Evolutionary conservation across 148 eudicot genomes (phyloP).

Genomic region (Spergularia marina): DNA sequence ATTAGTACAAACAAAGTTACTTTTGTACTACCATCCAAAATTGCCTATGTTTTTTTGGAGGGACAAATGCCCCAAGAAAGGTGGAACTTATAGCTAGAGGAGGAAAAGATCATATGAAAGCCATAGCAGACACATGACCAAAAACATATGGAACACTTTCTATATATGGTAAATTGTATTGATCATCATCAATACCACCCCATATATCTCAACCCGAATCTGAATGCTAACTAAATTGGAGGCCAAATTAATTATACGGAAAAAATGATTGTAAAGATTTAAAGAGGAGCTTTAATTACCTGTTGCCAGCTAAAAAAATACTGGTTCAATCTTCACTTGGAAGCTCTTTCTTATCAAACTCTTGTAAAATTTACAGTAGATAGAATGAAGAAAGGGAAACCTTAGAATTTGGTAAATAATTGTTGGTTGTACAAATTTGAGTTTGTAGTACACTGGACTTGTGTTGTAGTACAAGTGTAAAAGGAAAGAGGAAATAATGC

Average conservation of each 20-base stretch:
- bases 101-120: too few species aligned
- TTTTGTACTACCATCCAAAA: background rate
- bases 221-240: too few species aligned
- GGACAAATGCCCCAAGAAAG: too few species aligned
- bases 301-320: background rate
- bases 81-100: too few species aligned
- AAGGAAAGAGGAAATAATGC: background rate
- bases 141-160: too few species aligned
- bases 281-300: conserved; percentile 1
- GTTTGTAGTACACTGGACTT: conserved; percentile 1
- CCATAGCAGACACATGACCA: too few species aligned
- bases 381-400: background rate
- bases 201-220: too few species aligned
- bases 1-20: background rate
- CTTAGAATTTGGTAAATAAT: background rate
- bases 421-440: conserved; percentile 1
- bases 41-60: too few species aligned
- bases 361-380: background rate
- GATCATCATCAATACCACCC: too few species aligned
- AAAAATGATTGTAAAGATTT: too few species aligned
- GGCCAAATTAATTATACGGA: too few species aligned
- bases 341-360: background rate
- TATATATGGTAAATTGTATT: too few species aligned
- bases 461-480: conserved; percentile 10
- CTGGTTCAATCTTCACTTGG: background rate